Percentiles rank a stretch among this genome's conserved stretches.
phyloP scores from a whole-genome alignment of 2,329 filamentous ascomycete species.

The Penicillium janthinellum region DNA sequence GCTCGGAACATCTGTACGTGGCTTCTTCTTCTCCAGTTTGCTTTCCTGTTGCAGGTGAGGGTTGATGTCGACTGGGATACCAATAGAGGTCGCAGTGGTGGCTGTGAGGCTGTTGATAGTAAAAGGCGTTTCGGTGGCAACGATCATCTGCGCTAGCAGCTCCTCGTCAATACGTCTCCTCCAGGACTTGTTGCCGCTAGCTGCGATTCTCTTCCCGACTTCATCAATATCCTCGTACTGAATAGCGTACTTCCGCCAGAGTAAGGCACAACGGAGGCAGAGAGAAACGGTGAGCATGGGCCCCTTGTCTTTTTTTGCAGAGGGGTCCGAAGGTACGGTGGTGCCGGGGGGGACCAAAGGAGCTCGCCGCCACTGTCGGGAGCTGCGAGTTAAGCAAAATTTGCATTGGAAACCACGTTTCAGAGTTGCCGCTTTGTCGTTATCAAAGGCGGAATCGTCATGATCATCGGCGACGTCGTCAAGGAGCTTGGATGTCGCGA shows the following conservation, averaged over 20 bases:
- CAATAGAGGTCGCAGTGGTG: slow-evolving; percentile 47
- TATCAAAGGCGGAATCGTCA: slow-evolving; percentile 95
- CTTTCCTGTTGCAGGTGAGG: slow-evolving; percentile 34
- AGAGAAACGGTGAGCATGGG: slow-evolving; percentile 76
- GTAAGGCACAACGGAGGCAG: slow-evolving; percentile 83
- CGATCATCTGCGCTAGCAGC: slow-evolving; percentile 55
- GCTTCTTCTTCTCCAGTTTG: slow-evolving; percentile 61
- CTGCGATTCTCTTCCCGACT: slow-evolving; percentile 80
- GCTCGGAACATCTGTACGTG: slow-evolving; percentile 55
- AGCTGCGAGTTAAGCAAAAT: slow-evolving; percentile 79
- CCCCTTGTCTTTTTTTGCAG: slow-evolving; percentile 72
- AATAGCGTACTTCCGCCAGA: slow-evolving; percentile 95
- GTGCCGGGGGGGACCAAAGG: slow-evolving; percentile 74
- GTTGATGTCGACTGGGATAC: slow-evolving; percentile 42
- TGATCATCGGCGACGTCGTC: slow-evolving; percentile 91
- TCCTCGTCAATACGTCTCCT: slow-evolving; percentile 92
- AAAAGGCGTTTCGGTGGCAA: slow-evolving; percentile 49
- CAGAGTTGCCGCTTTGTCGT: slow-evolving; percentile 74
- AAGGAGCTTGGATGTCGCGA: slow-evolving; percentile 69
- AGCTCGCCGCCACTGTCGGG: slow-evolving; percentile 88
- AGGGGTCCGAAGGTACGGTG: slow-evolving; percentile 65
- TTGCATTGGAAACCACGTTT: slow-evolving; percentile 91
- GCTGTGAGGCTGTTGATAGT: slow-evolving; percentile 46
- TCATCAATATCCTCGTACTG: slow-evolving; percentile 95
- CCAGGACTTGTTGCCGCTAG: slow-evolving; percentile 77